Evolutionary conservation across 164 flowering plant genomes (phyloP).

Genomic region (Warburgia ugandensis): DNA sequence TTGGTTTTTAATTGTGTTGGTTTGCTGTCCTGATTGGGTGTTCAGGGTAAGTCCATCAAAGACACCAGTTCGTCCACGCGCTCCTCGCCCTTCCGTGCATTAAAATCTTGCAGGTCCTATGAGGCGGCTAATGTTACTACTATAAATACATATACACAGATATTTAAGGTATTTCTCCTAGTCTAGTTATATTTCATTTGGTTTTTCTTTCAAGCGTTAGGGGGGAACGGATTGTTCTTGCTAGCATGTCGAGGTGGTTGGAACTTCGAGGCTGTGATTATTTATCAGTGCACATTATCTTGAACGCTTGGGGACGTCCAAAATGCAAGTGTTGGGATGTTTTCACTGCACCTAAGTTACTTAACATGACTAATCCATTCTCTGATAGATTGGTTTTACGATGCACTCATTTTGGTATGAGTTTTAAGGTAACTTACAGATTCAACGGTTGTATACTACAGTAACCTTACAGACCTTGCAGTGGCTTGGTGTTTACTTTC

Average conservation of each 20-base stretch:
- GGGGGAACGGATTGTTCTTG: constrained; percentile 16
- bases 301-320: constrained; percentile 6
- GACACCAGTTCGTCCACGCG: constrained; percentile 75
- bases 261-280: constrained; percentile 38
- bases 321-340: not conserved
- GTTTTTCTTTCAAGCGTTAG: constrained; percentile 9
- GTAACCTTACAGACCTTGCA: no score
- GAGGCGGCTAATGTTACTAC: constrained; percentile 8
- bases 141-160: constrained; percentile 27
- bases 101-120: constrained; percentile 7
- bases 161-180: constrained; percentile 13
- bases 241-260: constrained; percentile 36
- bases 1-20: constrained; percentile 1
- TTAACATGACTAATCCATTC: constrained; percentile 2
- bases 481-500: no score
- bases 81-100: constrained; percentile 32
- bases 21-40: not conserved
- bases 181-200: constrained; percentile 19
- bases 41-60: constrained; percentile 85
- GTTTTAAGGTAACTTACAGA: no score
- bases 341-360: not conserved
- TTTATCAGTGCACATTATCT: constrained; percentile 6
- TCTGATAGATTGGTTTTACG: constrained; percentile 1
- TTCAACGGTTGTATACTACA: no score
- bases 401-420: no score